Base-by-base conservation (phyloP, 176 grass and related monocot genomes). In the Triticum urartu region DNA sequence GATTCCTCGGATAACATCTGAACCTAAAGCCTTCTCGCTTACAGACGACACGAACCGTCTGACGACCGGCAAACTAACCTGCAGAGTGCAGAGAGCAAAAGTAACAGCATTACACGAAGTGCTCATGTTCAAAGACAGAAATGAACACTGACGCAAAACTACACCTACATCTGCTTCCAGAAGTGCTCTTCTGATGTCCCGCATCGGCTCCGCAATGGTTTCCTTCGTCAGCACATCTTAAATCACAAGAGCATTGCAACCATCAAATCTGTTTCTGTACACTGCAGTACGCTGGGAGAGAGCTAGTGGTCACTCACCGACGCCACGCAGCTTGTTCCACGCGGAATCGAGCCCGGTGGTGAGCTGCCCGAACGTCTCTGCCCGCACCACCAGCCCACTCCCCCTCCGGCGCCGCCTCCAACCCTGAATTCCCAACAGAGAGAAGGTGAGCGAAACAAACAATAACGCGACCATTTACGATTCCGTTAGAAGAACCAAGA, bases 291-390 rank as follows among this genome's bases (percentile, higher is more conserved):
- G 4, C 33, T 68, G 26, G 6, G 12, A 0, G 42, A 43, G 42
- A 2, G 42, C 42, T 43, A 43, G 42, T 20, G 20, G 15, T 60
- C 15, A 93, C 90, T 85, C 71, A 98, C 97, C 94, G 79, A 88
- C 92, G 52, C 97, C 97, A 7, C 88, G 85, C 60, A 98, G 82
- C 85, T 98, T 98, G 90, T 98, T 98, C 97, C 97, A 98, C 6
- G 97, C 94, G n/a, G 94, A 89, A 72, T 98, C 97, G 4, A 98
- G 94, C 18, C 97, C 94, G 43, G 73, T 91, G 30, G 97, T 98
- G 86, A 98, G 91, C 86, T 95, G 94, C 18, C 97, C 97, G 61
- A 95, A 98, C 97, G 91, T 98, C 94, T 98, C 97, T 32, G 94
- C 93, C 22, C 92, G 86, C 80, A 98, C 95, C 22, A 85, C 87